These are phyloP conservation scores for Fusarium sp. DNA, from an alignment of 2,329 filamentous ascomycete genomes.

Conservation along the genomic window DNA sequence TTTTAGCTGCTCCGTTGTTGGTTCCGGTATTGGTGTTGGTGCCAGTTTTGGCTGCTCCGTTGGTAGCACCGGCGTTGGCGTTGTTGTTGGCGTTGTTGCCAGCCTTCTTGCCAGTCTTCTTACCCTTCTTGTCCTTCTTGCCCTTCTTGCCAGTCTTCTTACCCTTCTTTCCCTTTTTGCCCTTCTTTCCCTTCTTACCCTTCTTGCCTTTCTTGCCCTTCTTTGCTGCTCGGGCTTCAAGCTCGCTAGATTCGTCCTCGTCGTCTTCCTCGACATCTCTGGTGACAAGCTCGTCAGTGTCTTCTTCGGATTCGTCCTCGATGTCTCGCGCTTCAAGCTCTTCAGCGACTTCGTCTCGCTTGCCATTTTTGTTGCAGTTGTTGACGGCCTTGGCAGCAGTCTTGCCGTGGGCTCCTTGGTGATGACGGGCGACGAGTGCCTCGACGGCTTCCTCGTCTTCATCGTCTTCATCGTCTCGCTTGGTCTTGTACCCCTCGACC, in stretches of 20 bases:
- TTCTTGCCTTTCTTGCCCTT: neutral
- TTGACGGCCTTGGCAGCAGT: neutral
- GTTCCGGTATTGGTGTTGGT: too few species aligned
- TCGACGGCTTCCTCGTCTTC: neutral
- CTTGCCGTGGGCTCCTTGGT: neutral
- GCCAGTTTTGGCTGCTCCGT: too few species aligned
- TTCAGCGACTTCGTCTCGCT: neutral
- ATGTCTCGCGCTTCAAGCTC: neutral
- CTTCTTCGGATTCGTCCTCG: neutral
- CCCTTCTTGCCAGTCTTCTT: neutral
- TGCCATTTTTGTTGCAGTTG: neutral
- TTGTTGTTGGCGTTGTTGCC: neutral
- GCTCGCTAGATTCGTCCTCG: neutral
- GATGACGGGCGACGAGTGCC: neutral
- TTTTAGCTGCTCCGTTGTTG: neutral
- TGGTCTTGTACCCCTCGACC: neutral
- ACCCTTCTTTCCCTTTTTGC: neutral
- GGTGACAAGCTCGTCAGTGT: neutral
- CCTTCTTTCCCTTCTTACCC: neutral
- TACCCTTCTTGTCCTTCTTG: neutral
- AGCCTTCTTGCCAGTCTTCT: neutral
- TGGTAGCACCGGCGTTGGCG: too few species aligned
- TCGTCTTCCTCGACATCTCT: neutral
- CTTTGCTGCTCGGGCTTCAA: neutral
- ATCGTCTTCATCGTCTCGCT: neutral